Evolutionary conservation across 495 filamentous ascomycete species (phyloP).

Genomic region (Hypoxylon subgilvum): DNA sequence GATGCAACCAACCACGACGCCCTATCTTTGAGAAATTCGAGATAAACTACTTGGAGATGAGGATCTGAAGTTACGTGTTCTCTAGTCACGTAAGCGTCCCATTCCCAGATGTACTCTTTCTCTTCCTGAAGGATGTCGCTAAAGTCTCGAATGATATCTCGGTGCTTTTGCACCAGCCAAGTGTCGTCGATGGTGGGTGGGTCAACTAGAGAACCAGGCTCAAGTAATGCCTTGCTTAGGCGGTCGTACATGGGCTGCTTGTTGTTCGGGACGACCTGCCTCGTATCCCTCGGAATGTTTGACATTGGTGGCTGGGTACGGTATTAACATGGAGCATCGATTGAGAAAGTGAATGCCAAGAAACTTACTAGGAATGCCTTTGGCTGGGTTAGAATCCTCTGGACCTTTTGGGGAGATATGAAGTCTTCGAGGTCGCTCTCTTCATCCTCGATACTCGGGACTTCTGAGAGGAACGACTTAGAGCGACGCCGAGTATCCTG

Average conservation of each 20-base stretch:
- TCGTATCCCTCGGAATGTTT: constrained; percentile 35
- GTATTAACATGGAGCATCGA: constrained; percentile 22
- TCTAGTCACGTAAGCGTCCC: constrained; percentile 56
- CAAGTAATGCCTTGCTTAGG: constrained; percentile 53
- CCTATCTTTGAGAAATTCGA: constrained; percentile 51
- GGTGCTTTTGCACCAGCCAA: constrained; percentile 60
- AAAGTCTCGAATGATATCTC: constrained; percentile 58
- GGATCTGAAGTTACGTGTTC: constrained; percentile 54
- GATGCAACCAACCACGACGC: constrained; percentile 52
- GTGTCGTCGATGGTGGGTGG: constrained; percentile 50
- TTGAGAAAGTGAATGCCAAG: background rate
- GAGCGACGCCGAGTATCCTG: constrained; percentile 34
- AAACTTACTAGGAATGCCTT: constrained; percentile 23
- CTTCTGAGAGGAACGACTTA: constrained; percentile 29
- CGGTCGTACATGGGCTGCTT: constrained; percentile 59
- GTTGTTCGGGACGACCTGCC: constrained; percentile 52
- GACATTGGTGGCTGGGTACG: constrained; percentile 16
- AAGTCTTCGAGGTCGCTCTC: constrained; percentile 37
- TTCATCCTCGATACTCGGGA: constrained; percentile 24
- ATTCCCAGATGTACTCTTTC: constrained; percentile 59
- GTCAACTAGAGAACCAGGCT: constrained; percentile 53
- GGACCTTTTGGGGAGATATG: constrained; percentile 37
- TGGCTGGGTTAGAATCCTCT: constrained; percentile 33
- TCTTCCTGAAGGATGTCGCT: constrained; percentile 55
- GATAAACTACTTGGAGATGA: constrained; percentile 52